Evolutionary conservation across 75 land plant genomes (phyloP).

Genomic region (Cupressus sempervirens): DNA sequence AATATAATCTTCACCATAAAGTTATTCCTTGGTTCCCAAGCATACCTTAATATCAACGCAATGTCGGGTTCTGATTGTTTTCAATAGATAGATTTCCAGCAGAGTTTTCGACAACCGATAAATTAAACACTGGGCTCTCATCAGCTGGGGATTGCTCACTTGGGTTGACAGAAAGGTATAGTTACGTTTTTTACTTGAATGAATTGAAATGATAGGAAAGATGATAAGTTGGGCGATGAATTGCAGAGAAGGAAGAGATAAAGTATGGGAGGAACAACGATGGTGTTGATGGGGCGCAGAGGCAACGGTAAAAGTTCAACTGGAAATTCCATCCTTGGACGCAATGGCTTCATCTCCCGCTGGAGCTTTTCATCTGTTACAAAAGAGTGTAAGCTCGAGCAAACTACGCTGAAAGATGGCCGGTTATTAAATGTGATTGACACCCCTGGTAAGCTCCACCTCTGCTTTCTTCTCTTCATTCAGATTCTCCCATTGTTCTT

Average conservation of each 20-base stretch:
- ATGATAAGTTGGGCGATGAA: neutral
- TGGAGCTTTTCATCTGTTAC: slow-evolving; percentile 52
- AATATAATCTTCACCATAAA: neutral
- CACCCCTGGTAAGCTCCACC: slow-evolving; percentile 86
- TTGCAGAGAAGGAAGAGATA: neutral
- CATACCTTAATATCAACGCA: neutral
- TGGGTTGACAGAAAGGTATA: neutral
- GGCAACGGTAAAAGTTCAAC: slow-evolving; percentile 91
- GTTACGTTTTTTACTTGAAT: neutral
- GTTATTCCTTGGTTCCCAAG: neutral
- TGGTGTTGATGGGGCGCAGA: slow-evolving; percentile 72
- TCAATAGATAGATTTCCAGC: neutral
- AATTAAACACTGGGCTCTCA: neutral
- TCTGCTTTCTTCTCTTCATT: too few relatives aligned
- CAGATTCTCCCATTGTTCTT: neutral
- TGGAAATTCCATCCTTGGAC: slow-evolving; percentile 69
- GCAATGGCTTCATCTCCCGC: slow-evolving; percentile 48
- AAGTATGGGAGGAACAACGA: slow-evolving; percentile 15
- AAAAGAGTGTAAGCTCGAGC: slow-evolving; percentile 52
- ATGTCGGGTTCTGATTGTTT: neutral
- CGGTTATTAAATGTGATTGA: slow-evolving; percentile 63
- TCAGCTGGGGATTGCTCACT: neutral
- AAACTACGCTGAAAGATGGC: slow-evolving; percentile 57
- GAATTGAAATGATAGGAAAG: neutral
- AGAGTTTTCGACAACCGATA: neutral